Conservation (phyloP, 1,139 yeast genomes). For the Geotrichum histeridarum region DNA sequence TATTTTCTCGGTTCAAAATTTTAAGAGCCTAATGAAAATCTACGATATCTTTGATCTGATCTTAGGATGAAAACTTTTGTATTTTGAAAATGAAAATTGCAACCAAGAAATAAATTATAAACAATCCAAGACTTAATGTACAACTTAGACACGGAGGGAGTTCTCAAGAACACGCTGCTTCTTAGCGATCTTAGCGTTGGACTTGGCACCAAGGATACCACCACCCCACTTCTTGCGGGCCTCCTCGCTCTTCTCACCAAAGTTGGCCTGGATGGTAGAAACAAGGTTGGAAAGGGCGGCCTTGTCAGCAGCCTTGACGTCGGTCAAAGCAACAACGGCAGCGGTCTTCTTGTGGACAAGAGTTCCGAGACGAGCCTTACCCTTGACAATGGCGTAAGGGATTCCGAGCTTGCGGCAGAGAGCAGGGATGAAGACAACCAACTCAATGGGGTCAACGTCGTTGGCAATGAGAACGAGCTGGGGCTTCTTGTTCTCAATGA, state of each 20-base stretch:
- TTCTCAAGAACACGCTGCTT: conserved; percentile 30
- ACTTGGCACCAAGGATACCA: conserved; percentile 94
- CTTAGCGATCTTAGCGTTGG: conserved; percentile 67
- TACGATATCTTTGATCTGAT: background rate
- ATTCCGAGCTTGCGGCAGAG: conserved; percentile 98
- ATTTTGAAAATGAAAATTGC: conserved; percentile 9
- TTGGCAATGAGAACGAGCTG: conserved; percentile 93
- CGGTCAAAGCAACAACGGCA: conserved; percentile 94
- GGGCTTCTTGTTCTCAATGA: conserved; percentile 97
- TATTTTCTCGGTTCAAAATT: background rate
- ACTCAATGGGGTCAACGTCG: conserved; percentile 98
- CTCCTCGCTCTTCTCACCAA: conserved; percentile 87
- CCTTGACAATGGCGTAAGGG: conserved; percentile 97
- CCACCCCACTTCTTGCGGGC: conserved; percentile 99
- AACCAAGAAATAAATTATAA: background rate
- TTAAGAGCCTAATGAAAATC: background rate
- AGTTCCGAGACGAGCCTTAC: conserved; percentile 98
- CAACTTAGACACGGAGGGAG: conserved; percentile 17
- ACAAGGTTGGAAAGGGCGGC: conserved; percentile 87
- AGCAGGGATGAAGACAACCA: conserved; percentile 95
- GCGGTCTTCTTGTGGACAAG: conserved; percentile 96
- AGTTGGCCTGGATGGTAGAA: conserved; percentile 90
- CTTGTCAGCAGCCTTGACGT: conserved; percentile 89
- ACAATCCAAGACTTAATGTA: background rate
- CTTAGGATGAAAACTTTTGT: conserved; percentile 37